Evolutionary conservation across 2,329 filamentous ascomycete genomes (phyloP), one percentile per base, ranked within the genome.

Genomic region (Xylariaceae sp.): DNA sequence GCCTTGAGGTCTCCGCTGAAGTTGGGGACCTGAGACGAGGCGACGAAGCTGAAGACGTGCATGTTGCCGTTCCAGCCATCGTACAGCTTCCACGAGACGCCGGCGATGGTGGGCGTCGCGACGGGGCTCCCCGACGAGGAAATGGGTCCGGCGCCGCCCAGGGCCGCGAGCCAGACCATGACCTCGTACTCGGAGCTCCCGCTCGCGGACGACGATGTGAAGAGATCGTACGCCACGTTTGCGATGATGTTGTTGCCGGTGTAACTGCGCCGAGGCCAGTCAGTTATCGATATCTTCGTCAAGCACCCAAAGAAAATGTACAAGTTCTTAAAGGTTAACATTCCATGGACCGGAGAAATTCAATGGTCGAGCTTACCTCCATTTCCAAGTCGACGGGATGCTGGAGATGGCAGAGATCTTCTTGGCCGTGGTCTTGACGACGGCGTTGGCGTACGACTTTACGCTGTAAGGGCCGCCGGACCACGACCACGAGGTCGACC

Each of bases 171-270:
- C 53, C 53, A 56, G 32, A 56, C 36, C 54, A 57, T 82, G 54
- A 81, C 67, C 59, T 81, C 78, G 54, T 76, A 79, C 50, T 75
- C 64, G n/a, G 67, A 55, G 29, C 64, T 67, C 16, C 57, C 59
- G 9, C 68, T 61, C 12, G 65, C 62, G 15, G 67, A 64, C 9
- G 60, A 59, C 3, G 64, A 62, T 13, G 74, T 73, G 61, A 79
- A 81, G 30, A 80, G 53, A 54, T 80, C 75, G 53, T 78, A 81
- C 17, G 74, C 64, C 7, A 81, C 76, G 52, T 81, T 65, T 31
- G 73, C 71, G 28, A 76, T 63, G 30, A 78, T 55, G 44, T 53
- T 50, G 36, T 55, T 63, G 45, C 71, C 73, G 8, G 64, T 65
- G 59, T 78, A 75, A 32, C 68, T 57, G 26, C 30, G n/a, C n/a